These are phyloP conservation scores for Pythium guiyangense DNA, from an alignment of 352 stramenopile species.

Conservation along the genomic window DNA sequence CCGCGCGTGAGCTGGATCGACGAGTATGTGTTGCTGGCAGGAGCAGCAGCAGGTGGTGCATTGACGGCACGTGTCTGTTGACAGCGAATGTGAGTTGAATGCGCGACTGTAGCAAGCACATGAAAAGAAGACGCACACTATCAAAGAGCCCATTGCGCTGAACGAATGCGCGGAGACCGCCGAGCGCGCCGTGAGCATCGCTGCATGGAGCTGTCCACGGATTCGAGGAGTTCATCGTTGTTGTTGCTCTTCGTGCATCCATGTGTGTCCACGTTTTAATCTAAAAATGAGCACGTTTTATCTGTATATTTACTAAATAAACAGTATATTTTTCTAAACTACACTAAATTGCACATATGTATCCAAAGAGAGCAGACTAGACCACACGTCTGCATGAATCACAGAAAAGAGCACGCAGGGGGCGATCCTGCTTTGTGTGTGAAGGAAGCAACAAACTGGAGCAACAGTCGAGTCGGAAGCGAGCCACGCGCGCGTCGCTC, in stretches of 20 bases:
- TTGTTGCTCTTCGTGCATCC: neutral
- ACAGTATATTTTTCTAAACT: neutral
- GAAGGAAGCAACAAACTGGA: no score
- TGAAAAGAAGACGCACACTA: neutral
- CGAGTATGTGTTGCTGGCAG: constrained; percentile 15
- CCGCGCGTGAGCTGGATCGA: constrained; percentile 22
- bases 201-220: constrained; percentile 20
- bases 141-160: constrained; percentile 24
- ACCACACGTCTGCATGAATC: no score
- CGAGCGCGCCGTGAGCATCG: constrained; percentile 20
- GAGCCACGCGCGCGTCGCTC: no score
- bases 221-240: constrained; percentile 19
- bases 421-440: no score
- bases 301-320: neutral
- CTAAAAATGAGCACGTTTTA: neutral
- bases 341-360: no score
- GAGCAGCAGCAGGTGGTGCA: constrained; percentile 1
- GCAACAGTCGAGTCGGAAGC: no score
- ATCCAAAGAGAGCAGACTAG: no score
- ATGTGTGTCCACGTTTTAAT: neutral
- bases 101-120: neutral
- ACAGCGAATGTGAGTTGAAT: neutral
- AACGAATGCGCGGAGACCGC: constrained; percentile 36
- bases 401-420: no score
- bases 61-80: neutral